Evolutionary conservation across 1,284 basidiomycete genomes (phyloP).

Genomic region (Sporisorium exsertum): DNA sequence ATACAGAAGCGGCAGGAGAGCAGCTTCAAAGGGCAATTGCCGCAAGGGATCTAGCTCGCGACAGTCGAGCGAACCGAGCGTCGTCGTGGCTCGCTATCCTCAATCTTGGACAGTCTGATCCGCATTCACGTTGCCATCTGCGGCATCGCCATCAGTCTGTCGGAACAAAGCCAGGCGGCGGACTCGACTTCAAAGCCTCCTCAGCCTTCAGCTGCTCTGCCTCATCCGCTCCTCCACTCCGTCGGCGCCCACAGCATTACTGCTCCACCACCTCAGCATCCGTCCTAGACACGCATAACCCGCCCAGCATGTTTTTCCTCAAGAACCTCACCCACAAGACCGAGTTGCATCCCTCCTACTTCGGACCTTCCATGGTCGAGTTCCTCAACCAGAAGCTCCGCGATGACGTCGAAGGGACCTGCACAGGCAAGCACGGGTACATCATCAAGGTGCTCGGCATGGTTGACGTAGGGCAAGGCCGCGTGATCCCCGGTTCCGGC

Average conservation of each 20-base stretch:
- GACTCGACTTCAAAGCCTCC: not conserved
- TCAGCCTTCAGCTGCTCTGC: not conserved
- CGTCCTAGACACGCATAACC: not conserved
- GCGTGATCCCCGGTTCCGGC: constrained; percentile 89
- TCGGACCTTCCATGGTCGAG: constrained; percentile 92
- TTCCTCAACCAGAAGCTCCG: constrained; percentile 93
- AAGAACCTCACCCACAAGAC: constrained; percentile 96
- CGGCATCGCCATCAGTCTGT: not conserved
- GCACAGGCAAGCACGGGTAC: constrained; percentile 88
- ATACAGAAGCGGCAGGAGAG: not conserved
- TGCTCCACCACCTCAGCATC: not conserved
- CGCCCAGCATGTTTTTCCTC: constrained; percentile 59
- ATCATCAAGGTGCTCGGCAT: constrained; percentile 91
- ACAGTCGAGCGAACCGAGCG: not conserved
- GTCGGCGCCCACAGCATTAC: not conserved
- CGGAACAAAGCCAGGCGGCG: not conserved
- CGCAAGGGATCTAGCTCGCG: not conserved
- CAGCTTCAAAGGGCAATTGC: not conserved
- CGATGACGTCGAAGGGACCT: constrained; percentile 96
- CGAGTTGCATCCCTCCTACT: constrained; percentile 95
- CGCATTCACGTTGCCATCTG: not conserved
- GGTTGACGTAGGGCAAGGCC: constrained; percentile 69
- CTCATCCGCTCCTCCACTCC: not conserved
- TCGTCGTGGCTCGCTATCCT: not conserved
- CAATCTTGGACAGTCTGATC: not conserved